Evolutionary conservation across 108 stramenopile genomes (phyloP).

Genomic region (Nitzschia sp.): DNA sequence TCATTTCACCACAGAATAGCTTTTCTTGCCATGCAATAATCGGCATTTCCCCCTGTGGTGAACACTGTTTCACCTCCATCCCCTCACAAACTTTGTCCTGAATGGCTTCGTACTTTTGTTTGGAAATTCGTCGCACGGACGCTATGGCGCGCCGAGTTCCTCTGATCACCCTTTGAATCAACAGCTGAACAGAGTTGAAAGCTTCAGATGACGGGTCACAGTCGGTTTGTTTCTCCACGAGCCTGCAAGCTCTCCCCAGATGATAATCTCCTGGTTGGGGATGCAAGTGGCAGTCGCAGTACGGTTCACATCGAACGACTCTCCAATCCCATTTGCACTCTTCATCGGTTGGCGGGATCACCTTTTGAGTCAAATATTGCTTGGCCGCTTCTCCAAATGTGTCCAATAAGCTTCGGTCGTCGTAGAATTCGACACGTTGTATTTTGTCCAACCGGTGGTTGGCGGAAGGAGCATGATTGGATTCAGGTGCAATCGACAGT

Average conservation of each 20-base stretch:
- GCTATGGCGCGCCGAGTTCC: neutral
- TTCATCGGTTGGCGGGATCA: slow-evolving; percentile 40
- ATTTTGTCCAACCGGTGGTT: no score
- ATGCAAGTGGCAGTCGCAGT: slow-evolving; percentile 60
- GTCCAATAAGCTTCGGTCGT: slow-evolving; percentile 77
- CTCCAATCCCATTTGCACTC: slow-evolving; percentile 77
- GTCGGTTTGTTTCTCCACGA: neutral
- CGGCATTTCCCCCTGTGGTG: neutral
- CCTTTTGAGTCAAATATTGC: slow-evolving; percentile 73
- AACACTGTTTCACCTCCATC: neutral
- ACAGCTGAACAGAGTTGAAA: neutral
- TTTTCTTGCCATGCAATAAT: slow-evolving; percentile 38
- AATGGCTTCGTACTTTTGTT: slow-evolving; percentile 6
- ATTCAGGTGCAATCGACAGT: no score
- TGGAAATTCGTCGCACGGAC: neutral
- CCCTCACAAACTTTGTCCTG: slow-evolving; percentile 20
- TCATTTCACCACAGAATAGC: slow-evolving; percentile 21
- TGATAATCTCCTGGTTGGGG: slow-evolving; percentile 75
- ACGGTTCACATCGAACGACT: slow-evolving; percentile 74
- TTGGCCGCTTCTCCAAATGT: slow-evolving; percentile 82
- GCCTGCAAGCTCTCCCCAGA: slow-evolving; percentile 73
- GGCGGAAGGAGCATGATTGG: no score
- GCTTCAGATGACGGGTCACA: neutral
- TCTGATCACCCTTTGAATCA: slow-evolving; percentile 16
- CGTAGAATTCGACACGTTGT: slow-evolving; percentile 1